These are phyloP conservation scores for Malassezia cuniculi DNA, from an alignment of 1,284 basidiomycete species.

Conservation along the genomic window DNA sequence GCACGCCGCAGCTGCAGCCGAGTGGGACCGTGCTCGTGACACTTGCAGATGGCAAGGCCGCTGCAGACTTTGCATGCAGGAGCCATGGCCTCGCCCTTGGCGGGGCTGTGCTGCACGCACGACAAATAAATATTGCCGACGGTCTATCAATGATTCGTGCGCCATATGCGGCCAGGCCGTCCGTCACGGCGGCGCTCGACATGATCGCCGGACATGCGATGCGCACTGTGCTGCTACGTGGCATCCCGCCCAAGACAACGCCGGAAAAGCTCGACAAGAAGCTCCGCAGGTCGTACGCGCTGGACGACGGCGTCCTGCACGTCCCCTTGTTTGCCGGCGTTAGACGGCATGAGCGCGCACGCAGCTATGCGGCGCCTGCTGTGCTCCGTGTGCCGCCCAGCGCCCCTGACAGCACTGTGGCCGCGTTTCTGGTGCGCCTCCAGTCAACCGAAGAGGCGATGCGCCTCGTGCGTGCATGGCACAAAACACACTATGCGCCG, in stretches of 20 bases:
- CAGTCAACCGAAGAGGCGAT: slow-evolving; percentile 52
- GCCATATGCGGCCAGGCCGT: too few species aligned
- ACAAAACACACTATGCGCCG: slow-evolving; percentile 25
- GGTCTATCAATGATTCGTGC: too few species aligned
- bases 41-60: slow-evolving; percentile 1
- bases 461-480: slow-evolving; percentile 28
- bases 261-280: slow-evolving; percentile 23
- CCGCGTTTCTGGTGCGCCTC: slow-evolving; percentile 57
- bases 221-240: slow-evolving; percentile 17
- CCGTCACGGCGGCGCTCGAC: slow-evolving; percentile 7
- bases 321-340: not conserved
- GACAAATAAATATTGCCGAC: too few species aligned
- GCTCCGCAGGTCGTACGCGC: slow-evolving; percentile 18
- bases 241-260: slow-evolving; percentile 21
- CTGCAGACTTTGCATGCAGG: too few species aligned
- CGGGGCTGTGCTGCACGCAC: too few species aligned
- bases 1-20: slow-evolving; percentile 2
- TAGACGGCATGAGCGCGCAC: not conserved
- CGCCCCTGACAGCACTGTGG: slow-evolving; percentile 15
- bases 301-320: slow-evolving; percentile 15
- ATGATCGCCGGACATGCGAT: slow-evolving; percentile 3
- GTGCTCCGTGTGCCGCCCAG: slow-evolving; percentile 1
- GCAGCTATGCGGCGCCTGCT: not conserved
- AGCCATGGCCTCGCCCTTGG: too few species aligned
- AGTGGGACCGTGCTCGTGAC: slow-evolving; percentile 2